phyloP scores from a whole-genome alignment of 345 rosid species.

The Lepidium didymum region DNA sequence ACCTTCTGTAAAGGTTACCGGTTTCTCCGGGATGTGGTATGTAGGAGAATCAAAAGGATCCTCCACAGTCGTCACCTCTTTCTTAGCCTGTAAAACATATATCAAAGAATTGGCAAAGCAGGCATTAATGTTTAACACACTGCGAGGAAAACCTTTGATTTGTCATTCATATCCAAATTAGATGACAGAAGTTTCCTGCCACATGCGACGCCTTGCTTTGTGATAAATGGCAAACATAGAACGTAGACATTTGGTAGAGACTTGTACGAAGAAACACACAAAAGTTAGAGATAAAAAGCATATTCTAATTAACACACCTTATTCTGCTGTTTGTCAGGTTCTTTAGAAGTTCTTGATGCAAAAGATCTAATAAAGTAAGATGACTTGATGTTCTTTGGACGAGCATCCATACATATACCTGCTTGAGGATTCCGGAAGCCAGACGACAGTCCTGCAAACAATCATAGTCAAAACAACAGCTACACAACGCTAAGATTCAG shows the following conservation, averaged over 20 bases:
- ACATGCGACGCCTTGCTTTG: background rate
- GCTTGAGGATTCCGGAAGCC: conserved; percentile 14
- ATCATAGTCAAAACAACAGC: conserved; percentile 7
- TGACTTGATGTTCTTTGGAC: conserved; percentile 4
- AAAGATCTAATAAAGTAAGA: conserved; percentile 48
- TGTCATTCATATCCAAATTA: background rate
- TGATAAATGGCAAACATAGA: conserved; percentile 4
- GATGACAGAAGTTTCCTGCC: background rate
- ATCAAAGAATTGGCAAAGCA: background rate
- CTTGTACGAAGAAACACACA: background rate
- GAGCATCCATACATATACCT: conserved; percentile 21
- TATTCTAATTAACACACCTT: conserved; percentile 40
- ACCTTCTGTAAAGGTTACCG: conserved; percentile 88
- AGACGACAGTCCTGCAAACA: conserved; percentile 41
- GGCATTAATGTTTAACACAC: background rate
- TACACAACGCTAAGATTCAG: conserved; percentile 7
- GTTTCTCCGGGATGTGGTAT: conserved; percentile 89
- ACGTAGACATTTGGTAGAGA: background rate
- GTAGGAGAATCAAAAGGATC: conserved; percentile 98
- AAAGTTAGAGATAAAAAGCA: background rate
- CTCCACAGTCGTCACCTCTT: conserved; percentile 79
- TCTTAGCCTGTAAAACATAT: conserved; percentile 46
- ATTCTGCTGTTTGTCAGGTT: conserved; percentile 33
- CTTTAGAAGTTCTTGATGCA: conserved; percentile 59
- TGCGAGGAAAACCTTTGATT: background rate